Conservation (phyloP, 2,329 filamentous ascomycete genomes). For the Scedosporium apiospermum region DNA sequence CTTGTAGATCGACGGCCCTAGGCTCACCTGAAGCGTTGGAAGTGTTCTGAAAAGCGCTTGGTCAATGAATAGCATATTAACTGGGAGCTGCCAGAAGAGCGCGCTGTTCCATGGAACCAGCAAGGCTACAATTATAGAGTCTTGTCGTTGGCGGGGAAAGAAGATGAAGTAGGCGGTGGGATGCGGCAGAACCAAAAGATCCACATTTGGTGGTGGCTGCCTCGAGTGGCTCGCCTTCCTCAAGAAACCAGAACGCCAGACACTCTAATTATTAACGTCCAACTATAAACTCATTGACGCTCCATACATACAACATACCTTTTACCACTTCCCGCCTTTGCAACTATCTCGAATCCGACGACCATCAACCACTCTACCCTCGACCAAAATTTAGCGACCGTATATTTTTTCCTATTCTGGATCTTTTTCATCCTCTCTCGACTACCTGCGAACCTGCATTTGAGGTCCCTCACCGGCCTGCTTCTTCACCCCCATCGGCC, state of each 20-base stretch:
- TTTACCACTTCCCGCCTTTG: background rate
- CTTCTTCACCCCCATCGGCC: background rate
- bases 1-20: too few relatives aligned
- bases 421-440: background rate
- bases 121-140: background rate
- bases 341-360: background rate
- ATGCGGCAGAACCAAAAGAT: background rate
- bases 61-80: too few relatives aligned
- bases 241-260: too few relatives aligned
- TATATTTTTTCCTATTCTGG: background rate
- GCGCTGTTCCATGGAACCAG: background rate
- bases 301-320: too few relatives aligned
- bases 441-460: background rate
- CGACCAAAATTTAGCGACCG: background rate
- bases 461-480: background rate
- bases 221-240: background rate
- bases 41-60: too few relatives aligned
- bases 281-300: too few relatives aligned
- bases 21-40: too few relatives aligned
- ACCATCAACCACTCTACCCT: background rate
- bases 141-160: background rate
- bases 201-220: constrained; percentile 1
- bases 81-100: background rate
- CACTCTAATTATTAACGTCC: too few relatives aligned
- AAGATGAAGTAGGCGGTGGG: background rate